A percentile compares a stretch with the other conserved stretches of the same genome.
Evolutionary conservation across 148 eudicot genomes (phyloP).

Genomic region (Fallopia convolvulus): DNA sequence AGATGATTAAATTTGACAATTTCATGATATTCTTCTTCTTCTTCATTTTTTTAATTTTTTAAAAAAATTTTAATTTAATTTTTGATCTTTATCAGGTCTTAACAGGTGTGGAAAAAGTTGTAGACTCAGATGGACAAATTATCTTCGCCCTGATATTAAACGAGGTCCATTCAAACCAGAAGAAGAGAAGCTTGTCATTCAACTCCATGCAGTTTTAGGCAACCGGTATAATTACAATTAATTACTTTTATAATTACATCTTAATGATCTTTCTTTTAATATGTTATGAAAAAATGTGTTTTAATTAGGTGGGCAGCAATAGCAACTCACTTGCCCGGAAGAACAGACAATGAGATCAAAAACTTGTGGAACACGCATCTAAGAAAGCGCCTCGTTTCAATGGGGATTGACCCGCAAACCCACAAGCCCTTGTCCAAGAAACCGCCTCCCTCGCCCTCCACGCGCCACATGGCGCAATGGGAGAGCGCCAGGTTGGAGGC

Average conservation of each 20-base stretch:
- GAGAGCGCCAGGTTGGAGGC: conserved; percentile 97
- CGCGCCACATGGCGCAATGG: conserved; percentile 99
- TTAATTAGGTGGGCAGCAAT: conserved; percentile 87
- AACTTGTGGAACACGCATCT: conserved; percentile 93
- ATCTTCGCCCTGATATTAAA: conserved; percentile 70
- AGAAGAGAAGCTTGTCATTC: conserved; percentile 62
- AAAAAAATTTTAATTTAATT: background rate
- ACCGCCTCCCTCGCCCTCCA: conserved; percentile 50
- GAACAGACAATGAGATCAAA: conserved; percentile 94
- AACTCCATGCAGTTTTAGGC: conserved; percentile 58
- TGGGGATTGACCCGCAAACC: conserved; percentile 84
- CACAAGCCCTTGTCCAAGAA: conserved; percentile 45
- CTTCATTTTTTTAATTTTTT: background rate
- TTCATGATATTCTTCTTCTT: background rate
- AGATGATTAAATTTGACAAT: too few species aligned
- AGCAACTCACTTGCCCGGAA: conserved; percentile 80
- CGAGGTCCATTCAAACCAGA: conserved; percentile 68
- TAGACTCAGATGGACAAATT: conserved; percentile 79
- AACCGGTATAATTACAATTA: conserved; percentile 37
- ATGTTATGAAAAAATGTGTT: background rate
- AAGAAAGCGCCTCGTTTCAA: conserved; percentile 54
- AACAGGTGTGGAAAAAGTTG: conserved; percentile 84
- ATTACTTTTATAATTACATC: too few species aligned
- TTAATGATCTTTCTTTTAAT: background rate
- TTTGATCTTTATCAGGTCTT: conserved; percentile 34